A percentile compares a stretch with the other conserved stretches of the same genome.
Conservation (phyloP, 495 filamentous ascomycete genomes). For the Talaromyces borbonicus region DNA sequence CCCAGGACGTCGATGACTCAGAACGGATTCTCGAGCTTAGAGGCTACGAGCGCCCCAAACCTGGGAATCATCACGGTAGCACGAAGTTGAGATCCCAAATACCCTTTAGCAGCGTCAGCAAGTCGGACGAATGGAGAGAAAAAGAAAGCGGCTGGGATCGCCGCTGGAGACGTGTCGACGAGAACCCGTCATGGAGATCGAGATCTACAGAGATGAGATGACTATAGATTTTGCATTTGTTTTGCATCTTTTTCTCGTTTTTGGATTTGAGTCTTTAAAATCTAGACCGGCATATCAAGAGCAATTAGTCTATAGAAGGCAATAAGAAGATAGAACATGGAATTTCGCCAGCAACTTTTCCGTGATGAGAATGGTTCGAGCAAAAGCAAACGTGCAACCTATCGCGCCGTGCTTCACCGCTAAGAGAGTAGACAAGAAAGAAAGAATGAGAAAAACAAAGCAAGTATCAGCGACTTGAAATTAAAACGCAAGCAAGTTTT, state of each 20-base stretch:
- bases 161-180: constrained; percentile 19
- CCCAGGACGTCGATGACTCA: constrained; percentile 11
- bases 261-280: background rate
- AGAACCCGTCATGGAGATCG: constrained; percentile 28
- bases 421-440: no score
- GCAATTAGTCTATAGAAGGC: background rate
- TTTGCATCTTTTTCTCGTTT: background rate
- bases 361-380: background rate
- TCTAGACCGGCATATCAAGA: background rate
- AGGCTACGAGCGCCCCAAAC: constrained; percentile 33
- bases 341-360: background rate
- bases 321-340: background rate
- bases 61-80: constrained; percentile 20
- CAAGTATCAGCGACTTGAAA: no score
- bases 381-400: constrained; percentile 1
- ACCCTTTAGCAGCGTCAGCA: constrained; percentile 13
- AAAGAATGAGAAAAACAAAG: background rate
- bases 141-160: constrained; percentile 8
- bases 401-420: constrained; percentile 1
- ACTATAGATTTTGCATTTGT: no score
- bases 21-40: constrained; percentile 22
- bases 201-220: constrained; percentile 4
- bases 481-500: background rate
- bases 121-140: constrained; percentile 12
- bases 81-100: constrained; percentile 30